Conservation (phyloP, 345 rosid species). For the Euclidium syriacum region DNA sequence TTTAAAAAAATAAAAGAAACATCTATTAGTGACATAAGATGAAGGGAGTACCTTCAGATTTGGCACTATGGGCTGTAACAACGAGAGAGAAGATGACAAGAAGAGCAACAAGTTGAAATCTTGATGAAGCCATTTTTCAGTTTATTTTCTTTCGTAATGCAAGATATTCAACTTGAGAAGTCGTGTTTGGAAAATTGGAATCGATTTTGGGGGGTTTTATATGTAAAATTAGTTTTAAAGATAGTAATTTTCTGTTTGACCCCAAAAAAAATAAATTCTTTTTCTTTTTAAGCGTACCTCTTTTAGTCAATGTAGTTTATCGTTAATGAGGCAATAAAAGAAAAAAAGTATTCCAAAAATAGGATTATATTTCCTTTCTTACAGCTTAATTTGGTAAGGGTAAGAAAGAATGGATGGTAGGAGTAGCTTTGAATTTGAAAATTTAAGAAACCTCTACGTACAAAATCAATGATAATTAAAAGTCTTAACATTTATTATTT, state of each 20-base stretch:
- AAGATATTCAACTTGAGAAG: conserved; percentile 10
- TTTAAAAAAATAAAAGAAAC: not conserved
- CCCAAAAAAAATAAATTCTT: too few species aligned
- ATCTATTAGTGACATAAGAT: not conserved
- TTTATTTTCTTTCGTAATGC: not conserved
- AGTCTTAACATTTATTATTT: too few species aligned
- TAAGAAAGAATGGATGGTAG: not conserved
- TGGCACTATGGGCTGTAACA: conserved; percentile 8
- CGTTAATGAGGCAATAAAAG: not conserved
- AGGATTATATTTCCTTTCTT: not conserved
- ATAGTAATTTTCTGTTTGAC: not conserved
- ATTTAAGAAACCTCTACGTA: not conserved
- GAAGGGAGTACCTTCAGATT: conserved; percentile 5
- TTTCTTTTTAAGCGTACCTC: not conserved
- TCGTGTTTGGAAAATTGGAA: conserved; percentile 3
- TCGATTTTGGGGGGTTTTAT: not conserved
- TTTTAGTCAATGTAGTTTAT: conserved; percentile 1
- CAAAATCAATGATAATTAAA: too few species aligned
- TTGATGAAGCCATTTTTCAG: conserved; percentile 20
- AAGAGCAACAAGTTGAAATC: conserved; percentile 23
- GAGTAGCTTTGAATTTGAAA: not conserved
- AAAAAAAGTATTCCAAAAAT: not conserved
- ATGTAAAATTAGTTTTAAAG: not conserved
- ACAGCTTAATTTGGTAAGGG: conserved; percentile 9
- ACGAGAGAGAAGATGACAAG: conserved; percentile 25